Evolutionary conservation across 2,329 filamentous ascomycete genomes (phyloP).

Genomic region (Geosmithia morbida): DNA sequence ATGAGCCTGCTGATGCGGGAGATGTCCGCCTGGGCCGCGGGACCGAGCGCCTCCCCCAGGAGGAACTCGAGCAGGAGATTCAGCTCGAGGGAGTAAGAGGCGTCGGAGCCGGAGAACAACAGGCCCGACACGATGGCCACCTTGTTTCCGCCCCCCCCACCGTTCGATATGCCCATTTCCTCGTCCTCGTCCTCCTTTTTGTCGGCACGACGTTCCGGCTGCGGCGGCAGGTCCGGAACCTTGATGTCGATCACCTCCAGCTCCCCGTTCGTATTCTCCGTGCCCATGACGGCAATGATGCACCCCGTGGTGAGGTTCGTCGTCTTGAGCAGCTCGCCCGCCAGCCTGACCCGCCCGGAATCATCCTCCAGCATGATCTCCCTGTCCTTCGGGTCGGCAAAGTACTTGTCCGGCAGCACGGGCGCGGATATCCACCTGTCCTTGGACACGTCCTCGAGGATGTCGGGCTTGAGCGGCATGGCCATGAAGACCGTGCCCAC

Average conservation of each 20-base stretch:
- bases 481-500: constrained; percentile 94
- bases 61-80: constrained; percentile 77
- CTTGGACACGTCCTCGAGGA: constrained; percentile 87
- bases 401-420: constrained; percentile 62
- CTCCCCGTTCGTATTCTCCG: constrained; percentile 81
- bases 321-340: constrained; percentile 53
- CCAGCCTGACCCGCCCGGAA: constrained; percentile 71
- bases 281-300: constrained; percentile 87
- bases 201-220: constrained; percentile 59
- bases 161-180: constrained; percentile 39
- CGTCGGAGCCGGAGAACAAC: constrained; percentile 60
- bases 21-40: constrained; percentile 40
- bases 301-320: constrained; percentile 79
- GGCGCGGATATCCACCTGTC: constrained; percentile 88
- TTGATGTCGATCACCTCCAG: constrained; percentile 87
- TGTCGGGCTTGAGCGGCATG: constrained; percentile 89
- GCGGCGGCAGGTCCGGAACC: constrained; percentile 71
- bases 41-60: constrained; percentile 62
- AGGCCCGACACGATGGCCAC: constrained; percentile 84
- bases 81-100: constrained; percentile 58
- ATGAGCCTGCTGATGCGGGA: constrained; percentile 69
- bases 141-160: constrained; percentile 24
- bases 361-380: constrained; percentile 90
- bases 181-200: constrained; percentile 25
- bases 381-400: constrained; percentile 41